A percentile compares a stretch with the other conserved stretches of the same genome.
phyloP scores from a whole-genome alignment of 2,329 filamentous ascomycete species.

The Clarireedia homoeocarpa region DNA sequence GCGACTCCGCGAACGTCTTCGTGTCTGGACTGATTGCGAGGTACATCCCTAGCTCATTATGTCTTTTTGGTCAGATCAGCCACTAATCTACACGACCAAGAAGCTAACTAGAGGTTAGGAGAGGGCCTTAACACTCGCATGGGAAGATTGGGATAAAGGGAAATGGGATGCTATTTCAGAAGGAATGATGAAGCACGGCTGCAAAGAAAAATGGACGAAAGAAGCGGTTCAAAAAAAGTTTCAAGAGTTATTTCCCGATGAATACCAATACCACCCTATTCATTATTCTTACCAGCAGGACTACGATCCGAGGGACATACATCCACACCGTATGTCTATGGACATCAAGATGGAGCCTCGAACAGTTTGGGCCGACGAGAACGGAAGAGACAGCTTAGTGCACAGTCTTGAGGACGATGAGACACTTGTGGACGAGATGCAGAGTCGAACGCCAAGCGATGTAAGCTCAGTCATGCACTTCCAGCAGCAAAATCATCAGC shows the following conservation, averaged over 20 bases:
- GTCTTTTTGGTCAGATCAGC: not conserved
- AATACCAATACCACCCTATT: not conserved
- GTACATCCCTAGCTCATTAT: conserved; percentile 15
- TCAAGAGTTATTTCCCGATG: conserved; percentile 23
- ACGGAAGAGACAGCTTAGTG: not conserved
- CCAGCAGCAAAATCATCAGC: conserved; percentile 13
- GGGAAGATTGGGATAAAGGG: conserved; percentile 26
- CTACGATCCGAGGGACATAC: not conserved
- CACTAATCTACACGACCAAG: conserved; percentile 10
- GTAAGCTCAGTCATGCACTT: conserved; percentile 10
- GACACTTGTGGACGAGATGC: conserved; percentile 13
- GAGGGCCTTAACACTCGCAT: conserved; percentile 26
- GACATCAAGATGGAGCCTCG: conserved; percentile 2
- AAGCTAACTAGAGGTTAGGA: conserved; percentile 19
- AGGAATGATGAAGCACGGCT: conserved; percentile 29
- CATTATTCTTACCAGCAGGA: not conserved
- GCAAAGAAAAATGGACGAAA: conserved; percentile 29
- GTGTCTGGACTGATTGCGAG: conserved; percentile 18
- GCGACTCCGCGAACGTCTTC: conserved; percentile 29
- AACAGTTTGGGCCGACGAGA: not conserved
- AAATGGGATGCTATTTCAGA: conserved; percentile 29
- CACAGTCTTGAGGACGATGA: conserved; percentile 2
- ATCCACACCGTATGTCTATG: not conserved
- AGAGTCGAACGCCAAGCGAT: conserved; percentile 15
- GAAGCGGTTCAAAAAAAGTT: conserved; percentile 30